Percentiles rank a stretch among this genome's conserved stretches.
Conservation (phyloP, 108 stramenopile species). For the Schizochytrium sp. region DNA sequence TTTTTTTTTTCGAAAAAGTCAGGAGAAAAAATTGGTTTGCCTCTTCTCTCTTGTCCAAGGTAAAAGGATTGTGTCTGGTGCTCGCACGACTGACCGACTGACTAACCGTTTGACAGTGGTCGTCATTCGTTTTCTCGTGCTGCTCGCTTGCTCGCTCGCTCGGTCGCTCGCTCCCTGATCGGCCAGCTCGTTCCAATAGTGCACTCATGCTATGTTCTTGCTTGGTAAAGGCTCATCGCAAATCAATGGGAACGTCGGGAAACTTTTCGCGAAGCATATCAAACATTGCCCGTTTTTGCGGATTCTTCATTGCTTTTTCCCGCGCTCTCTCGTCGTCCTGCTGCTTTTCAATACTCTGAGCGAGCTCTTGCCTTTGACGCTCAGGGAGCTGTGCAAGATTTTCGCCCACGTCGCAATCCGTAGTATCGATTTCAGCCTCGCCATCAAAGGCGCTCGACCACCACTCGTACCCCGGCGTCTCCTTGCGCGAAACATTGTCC, state of each 20-base stretch:
- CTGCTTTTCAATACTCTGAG: neutral
- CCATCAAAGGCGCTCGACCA: neutral
- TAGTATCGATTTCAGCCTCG: neutral
- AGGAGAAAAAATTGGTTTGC: too few species aligned
- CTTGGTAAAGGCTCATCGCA: neutral
- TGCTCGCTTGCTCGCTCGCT: too few species aligned
- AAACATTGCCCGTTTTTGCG: neutral
- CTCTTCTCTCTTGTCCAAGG: too few species aligned
- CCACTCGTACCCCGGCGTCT: neutral
- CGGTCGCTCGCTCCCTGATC: too few species aligned
- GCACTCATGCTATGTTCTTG: too few species aligned
- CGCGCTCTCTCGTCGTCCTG: neutral
- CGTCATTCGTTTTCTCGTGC: too few species aligned
- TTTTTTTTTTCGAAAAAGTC: too few species aligned
- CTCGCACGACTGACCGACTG: too few species aligned
- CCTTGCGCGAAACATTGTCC: neutral
- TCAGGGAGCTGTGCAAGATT: neutral
- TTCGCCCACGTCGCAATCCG: neutral
- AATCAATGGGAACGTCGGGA: neutral
- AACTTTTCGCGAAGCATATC: neutral
- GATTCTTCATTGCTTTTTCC: neutral
- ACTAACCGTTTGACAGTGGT: too few species aligned
- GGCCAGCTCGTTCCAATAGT: too few species aligned
- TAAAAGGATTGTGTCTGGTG: too few species aligned
- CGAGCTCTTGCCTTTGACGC: neutral